Percentiles rank a stretch among this genome's conserved stretches.
Conservation (phyloP, 768 basidiomycete species). For the Macrocybe gigantea region DNA sequence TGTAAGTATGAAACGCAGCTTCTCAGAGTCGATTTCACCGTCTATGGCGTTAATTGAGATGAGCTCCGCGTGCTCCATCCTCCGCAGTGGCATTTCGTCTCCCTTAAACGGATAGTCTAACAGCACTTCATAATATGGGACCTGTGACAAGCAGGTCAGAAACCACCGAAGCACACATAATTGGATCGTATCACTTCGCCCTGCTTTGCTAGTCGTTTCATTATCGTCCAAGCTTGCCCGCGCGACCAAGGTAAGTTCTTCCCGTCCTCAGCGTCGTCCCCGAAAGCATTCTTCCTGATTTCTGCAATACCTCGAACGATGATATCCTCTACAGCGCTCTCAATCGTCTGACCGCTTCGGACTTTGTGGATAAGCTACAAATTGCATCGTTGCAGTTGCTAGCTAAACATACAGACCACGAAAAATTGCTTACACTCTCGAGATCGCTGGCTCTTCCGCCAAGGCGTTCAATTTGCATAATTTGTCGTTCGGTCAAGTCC, state of each 20-base stretch:
- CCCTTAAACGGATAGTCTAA: constrained; percentile 88
- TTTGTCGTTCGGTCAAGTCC: constrained; percentile 51
- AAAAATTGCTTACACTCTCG: constrained; percentile 53
- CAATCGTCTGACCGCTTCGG: constrained; percentile 60
- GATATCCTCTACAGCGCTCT: constrained; percentile 89
- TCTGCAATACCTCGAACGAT: constrained; percentile 74
- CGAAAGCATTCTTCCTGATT: constrained; percentile 87
- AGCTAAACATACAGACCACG: background rate
- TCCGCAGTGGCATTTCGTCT: constrained; percentile 74
- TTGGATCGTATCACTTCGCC: constrained; percentile 31
- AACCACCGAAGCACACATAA: constrained; percentile 30
- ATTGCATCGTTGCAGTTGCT: no score
- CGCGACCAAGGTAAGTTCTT: constrained; percentile 78
- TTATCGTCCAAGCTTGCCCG: constrained; percentile 83
- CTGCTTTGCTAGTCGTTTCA: constrained; percentile 64
- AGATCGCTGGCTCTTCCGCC: constrained; percentile 92
- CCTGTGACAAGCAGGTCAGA: constrained; percentile 27
- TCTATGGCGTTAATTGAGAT: constrained; percentile 75
- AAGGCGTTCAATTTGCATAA: constrained; percentile 58
- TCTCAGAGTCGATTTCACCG: constrained; percentile 32
- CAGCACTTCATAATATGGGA: constrained; percentile 78
- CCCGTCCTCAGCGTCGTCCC: constrained; percentile 86
- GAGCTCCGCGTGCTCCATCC: constrained; percentile 86
- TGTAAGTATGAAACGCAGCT: background rate
- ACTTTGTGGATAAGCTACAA: constrained; percentile 83